Evolutionary conservation across 2,329 filamentous ascomycete species (phyloP), one percentile per base, ranked within the genome.

Genomic region (Elsinoe arachidis): DNA sequence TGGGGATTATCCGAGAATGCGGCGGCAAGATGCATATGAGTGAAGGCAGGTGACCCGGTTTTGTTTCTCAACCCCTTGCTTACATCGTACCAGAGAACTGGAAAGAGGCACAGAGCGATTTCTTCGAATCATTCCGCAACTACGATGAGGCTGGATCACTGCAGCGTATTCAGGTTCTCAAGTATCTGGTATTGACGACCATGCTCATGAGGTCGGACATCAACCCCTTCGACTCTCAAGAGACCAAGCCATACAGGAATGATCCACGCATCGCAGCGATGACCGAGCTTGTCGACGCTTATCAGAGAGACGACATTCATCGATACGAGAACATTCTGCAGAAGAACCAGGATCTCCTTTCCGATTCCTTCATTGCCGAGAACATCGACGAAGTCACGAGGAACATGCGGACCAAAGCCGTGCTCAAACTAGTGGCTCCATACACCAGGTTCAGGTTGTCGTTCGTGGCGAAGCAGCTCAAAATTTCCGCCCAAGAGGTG

Each of bases 1-100:
- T 97, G 90, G 93, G 93, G 54, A 92, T 99, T 70, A 99, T 99
- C 69, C 87, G 92, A 56, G 93, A 99, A 75, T 99, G 93, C 70
- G 93, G 93, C 67, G 93, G 93, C 65, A 99, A 99, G 78, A 99
- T 99, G 93, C 91, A 97, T 76, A 97, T 99, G 93, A 93, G 88
- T 71, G 93, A 99, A 78, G 75, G 75, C 73, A 71, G 67, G 63
- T 61, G 58, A 59, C 55, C 34, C 38, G 34, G 26, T 51, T 51
- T 34, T 47, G 52, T 39, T 30, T 47, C 26, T 33, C 21, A 10
- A 2, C 26, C 41, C 39, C 39, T 33, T 51, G 60, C 68, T 68
- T 59, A 69, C 59, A 26, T 38, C 17, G 34, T 54, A 30, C 46
- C 64, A 80, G 93, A 97, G 76, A 97, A 97, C 71, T 99, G 93